Evolutionary conservation across 441 rosid species (phyloP), one percentile per base, ranked within the genome.

Genomic region (Brassica balearica): DNA sequence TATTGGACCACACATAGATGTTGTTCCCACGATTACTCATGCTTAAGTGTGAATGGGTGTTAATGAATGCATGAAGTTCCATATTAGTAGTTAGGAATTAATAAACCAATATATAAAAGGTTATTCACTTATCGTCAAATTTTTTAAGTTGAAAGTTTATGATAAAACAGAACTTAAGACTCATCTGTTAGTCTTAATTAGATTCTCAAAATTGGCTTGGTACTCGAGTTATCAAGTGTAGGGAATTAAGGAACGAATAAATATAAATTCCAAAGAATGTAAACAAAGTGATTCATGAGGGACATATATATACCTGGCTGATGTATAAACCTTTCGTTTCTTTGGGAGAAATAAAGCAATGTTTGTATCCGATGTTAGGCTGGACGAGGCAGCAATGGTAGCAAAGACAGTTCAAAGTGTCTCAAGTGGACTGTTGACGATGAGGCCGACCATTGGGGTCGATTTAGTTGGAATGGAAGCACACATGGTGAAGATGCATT

Each of bases 381-480:
- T 1, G 63, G 29, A 59, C 22, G 63, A 59, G 14, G 63, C 63
- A 59, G 63, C 29, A 4, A 20, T 59, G 63, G 6, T 59, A 59
- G 0, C n/a, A 0, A 58, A 59, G 27, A 20, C 29, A 20, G 63
- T 59, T 59, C n/a, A 59, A 20, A 20, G 63, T 3, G 14, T 59
- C 63, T 59, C 63, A 9, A 59, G n/a, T 22, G 6, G 6, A 1
- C 14, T 59, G 29, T 29, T 59, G 63, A 10, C 6, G 1, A 9
- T 59, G 6, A 20, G 63, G 63, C 29, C 12, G 6, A 8, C 62
- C 29, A 59, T 14, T 10, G 63, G 29, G 29, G 29, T 59, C 7
- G 63, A 20, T 59, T 9, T 59, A 59, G 69, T 66, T 66, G 69
- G 69, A 14, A 66, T 38, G 55, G 48, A 22, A 12, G n/a, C 5